phyloP scores from a whole-genome alignment of 139 green algal species.

The Picochlorum costavermella region DNA sequence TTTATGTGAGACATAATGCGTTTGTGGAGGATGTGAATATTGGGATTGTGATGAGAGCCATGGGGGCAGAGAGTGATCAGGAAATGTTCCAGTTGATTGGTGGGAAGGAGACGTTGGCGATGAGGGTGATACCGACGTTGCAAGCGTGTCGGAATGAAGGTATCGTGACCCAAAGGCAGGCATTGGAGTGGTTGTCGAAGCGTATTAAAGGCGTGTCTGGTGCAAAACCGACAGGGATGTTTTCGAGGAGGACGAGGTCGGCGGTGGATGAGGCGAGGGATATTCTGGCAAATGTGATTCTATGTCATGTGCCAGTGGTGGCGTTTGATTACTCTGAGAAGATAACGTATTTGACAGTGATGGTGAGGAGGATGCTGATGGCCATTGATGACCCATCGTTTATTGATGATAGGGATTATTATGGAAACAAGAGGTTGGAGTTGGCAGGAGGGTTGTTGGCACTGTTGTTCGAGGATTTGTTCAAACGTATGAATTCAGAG shows the following conservation, averaged over 20 bases:
- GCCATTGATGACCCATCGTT: constrained; percentile 77
- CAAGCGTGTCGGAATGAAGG: constrained; percentile 68
- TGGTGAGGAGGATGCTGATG: constrained; percentile 86
- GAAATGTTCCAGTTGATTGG: constrained; percentile 71
- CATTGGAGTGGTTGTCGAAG: constrained; percentile 84
- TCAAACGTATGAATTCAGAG: constrained; percentile 86
- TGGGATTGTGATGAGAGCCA: constrained; percentile 83
- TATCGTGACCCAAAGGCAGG: constrained; percentile 82
- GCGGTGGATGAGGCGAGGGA: constrained; percentile 86
- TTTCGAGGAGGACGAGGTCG: constrained; percentile 27
- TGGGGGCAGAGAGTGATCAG: constrained; percentile 92
- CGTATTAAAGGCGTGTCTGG: constrained; percentile 44
- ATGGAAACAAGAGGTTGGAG: constrained; percentile 98
- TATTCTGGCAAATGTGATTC: constrained; percentile 85
- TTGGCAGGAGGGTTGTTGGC: constrained; percentile 88
- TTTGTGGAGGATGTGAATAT: constrained; percentile 91
- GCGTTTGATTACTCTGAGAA: constrained; percentile 83
- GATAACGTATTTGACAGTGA: constrained; percentile 80
- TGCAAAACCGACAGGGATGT: constrained; percentile 9
- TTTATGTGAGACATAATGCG: constrained; percentile 91
- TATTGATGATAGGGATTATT: constrained; percentile 97
- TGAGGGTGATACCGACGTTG: constrained; percentile 51
- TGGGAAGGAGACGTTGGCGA: constrained; percentile 31
- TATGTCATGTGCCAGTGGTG: constrained; percentile 86
- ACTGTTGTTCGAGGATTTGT: constrained; percentile 99